Base-by-base conservation (phyloP, 441 rosid species). In the Melastoma candidum region DNA sequence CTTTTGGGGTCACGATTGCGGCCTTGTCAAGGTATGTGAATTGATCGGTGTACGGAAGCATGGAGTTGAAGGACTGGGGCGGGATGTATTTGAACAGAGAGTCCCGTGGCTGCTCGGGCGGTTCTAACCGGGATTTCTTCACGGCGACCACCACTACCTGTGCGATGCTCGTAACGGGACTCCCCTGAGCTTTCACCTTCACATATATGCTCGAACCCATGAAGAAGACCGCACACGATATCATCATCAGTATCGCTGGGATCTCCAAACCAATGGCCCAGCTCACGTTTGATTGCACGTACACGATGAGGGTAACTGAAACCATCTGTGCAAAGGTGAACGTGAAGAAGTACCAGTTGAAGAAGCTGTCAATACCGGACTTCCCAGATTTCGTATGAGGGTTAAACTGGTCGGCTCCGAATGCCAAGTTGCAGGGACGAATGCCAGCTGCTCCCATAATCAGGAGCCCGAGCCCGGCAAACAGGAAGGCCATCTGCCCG, bases 11-110 rank as follows among this genome's bases (percentile, higher is more conserved):
- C 60, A 48, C 25, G 39, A 84, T 73, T 11, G 93, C 93, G 1
- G 94, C 96, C 61, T 82, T 87, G 54, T 87, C 81, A 0, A 87
- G 59, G 64, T 67, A 82, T 46, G 44, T 52, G 56, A 52, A 52
- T 52, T 32, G 56, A 52, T 52, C 26, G 39, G 56, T 52, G 22
- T 52, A 14, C 4, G 12, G 46, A 36, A 52, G 56, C 27, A 29
- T 52, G 46, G 55, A 13, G 56, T 52, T 36, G 10, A 52, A 12
- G 7, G 56, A 29, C 24, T 52, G 29, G 0, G 46, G 56, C 29
- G 56, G 45, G 24, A 6, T 52, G 24, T 36, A 52, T 13, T 52
- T 26, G 24, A 29, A 44, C 36, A 52, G 56, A 36, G 46, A 52
- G 27, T 3, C 3, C 56, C 12, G 3, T n/a, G 56, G 56, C 10